A percentile compares a stretch with the other conserved stretches of the same genome.
These are phyloP conservation scores for Trichosporon coremiiforme DNA, from an alignment of 1,284 basidiomycete genomes.

Conservation along the genomic window DNA sequence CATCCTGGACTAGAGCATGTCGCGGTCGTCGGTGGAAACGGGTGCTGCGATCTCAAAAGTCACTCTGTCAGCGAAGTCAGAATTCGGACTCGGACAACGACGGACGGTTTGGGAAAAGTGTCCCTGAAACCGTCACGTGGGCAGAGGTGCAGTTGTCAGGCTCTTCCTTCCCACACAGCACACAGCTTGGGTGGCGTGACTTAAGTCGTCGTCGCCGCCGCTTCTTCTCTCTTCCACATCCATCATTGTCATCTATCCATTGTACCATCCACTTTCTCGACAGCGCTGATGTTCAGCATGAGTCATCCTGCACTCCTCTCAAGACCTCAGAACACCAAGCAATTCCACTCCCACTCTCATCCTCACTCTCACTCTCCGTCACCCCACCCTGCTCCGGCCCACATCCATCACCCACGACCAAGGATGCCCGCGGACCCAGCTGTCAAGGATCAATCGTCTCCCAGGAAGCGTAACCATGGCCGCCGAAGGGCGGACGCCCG, in stretches of 20 bases:
- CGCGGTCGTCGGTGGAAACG: neutral
- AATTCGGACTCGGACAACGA: slow-evolving; percentile 11
- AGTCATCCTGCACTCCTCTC: slow-evolving; percentile 4
- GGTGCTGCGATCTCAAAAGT: slow-evolving; percentile 2
- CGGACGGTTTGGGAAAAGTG: slow-evolving; percentile 15
- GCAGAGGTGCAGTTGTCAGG: neutral
- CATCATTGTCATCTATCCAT: slow-evolving; percentile 10
- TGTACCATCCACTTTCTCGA: slow-evolving; percentile 9
- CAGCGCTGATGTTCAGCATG: slow-evolving; percentile 13
- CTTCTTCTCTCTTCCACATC: neutral
- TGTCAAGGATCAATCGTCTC: slow-evolving; percentile 2
- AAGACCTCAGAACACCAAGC: slow-evolving; percentile 14
- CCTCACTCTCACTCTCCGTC: slow-evolving; percentile 11
- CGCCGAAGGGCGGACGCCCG: neutral
- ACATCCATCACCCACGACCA: neutral
- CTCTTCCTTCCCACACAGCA: neutral
- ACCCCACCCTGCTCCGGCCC: neutral
- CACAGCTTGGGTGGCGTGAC: slow-evolving; percentile 8
- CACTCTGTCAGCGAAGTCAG: neutral
- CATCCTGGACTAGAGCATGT: slow-evolving; percentile 17
- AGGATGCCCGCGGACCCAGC: slow-evolving; percentile 10
- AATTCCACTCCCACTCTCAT: slow-evolving; percentile 7
- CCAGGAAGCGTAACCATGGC: slow-evolving; percentile 14
- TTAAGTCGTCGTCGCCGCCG: neutral
- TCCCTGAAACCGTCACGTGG: slow-evolving; percentile 15